Evolutionary conservation across 2,329 filamentous ascomycete species (phyloP), one percentile per base, ranked within the genome.

Genomic region (Aureobasidium sp.): DNA sequence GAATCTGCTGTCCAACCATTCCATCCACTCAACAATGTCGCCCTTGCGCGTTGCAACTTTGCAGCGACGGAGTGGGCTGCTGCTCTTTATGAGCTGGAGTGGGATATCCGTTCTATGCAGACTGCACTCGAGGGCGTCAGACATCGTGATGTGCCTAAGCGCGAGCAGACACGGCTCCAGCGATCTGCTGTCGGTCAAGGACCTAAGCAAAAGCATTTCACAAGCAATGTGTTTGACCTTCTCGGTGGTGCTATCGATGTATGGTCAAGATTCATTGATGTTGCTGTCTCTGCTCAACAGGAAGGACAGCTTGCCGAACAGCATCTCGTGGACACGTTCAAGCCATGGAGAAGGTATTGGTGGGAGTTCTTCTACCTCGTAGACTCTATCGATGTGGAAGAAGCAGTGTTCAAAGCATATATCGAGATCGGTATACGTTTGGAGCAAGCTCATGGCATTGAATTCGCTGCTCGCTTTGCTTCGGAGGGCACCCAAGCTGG

Each of bases 371-470:
- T 80, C 44, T 65, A 70, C 44, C 69, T 82, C 37, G 74, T 77
- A 17, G 69, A 75, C 52, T 70, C 71, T 10, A 68, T 68, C 5
- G 71, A 73, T 27, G 76, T 85, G 47, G 79, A 85, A 63, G 77
- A 82, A 50, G 80, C 80, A 9, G 73, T 77, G 10, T 82, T 84
- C 65, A 79, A 83, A 64, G 79, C 81, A 2, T 83, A 83, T 65
- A 73, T 85, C 62, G 69, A 71, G 65, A 68, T 78, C 66, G 43
- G 71, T 29, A 41, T 44, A 7, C 48, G 60, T 24, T n/a, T 62
- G 1, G 50, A 62, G 39, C 50, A 55, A 13, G 26, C 20, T 10
- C n/a, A 48, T 17, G 50, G 50, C n/a, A 41, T 41, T 9, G 60
- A 62, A 5, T 60, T 60, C n/a, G 44, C 57, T 10, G 50, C 41